Evolutionary conservation across 2,329 filamentous ascomycete species (phyloP), one percentile per base, ranked within the genome.

Genomic region (Talaromyces albobiverticillius): DNA sequence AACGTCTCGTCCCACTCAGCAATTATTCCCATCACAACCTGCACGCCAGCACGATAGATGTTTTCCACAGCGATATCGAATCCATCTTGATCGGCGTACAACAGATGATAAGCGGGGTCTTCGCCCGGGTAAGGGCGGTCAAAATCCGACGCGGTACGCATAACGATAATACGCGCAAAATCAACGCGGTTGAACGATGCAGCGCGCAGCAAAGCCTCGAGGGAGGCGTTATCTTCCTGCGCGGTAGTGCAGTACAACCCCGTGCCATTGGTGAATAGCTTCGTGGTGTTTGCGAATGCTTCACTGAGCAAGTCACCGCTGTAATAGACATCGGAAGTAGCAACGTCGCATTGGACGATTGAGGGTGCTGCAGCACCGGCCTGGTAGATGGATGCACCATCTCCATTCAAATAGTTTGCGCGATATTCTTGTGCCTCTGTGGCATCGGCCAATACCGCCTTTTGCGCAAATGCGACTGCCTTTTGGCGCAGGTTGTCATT

Each of bases 271-370:
- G 87, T 90, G 72, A 84, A 82, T 0, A 87, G 62, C 0, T 61
- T 70, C 3, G 84, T 86, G 18, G 81, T 86, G 58, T 86, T 84
- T 61, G 83, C 84, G 64, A 90, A 89, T 0, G 82, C 80, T 43
- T 82, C 77, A 9, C 81, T 77, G 2, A 90, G 78, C 18, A 83
- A 65, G 0, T 68, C 74, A 7, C 87, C 87, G 2, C 80, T 82
- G 70, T 80, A 90, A 72, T 89, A 90, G 14, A 88, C 85, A 63
- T 90, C 87, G 40, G 82, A 86, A 1, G 87, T 89, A 0, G 84
- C 83, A 5, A 80, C 78, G 62, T 90, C 87, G 62, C 87, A 89
- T 57, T 79, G 81, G 34, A 85, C 71, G 1, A 90, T 76, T 3
- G 73, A 71, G 0, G 87, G 87, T 0, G 70, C 61, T 16, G 68